Base-by-base conservation (phyloP, 2,329 filamentous ascomycete species). In the Stemphylium vesicarium region DNA sequence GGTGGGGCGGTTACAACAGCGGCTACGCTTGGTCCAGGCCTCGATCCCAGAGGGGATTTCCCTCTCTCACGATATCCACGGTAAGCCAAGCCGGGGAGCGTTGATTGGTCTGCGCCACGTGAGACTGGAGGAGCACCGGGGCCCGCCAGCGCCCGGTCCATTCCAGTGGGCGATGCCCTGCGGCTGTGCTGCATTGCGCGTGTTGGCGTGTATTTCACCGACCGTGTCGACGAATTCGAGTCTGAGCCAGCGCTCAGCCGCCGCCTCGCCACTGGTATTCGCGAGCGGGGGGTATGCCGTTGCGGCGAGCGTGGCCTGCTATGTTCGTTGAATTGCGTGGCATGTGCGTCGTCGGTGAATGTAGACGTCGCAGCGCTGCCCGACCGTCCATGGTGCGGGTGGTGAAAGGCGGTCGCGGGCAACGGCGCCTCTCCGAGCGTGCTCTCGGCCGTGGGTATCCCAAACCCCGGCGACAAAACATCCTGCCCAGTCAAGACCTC, bases 171-270 rank as follows among this genome's bases (percentile, higher is more conserved):
- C 16, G 73, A 74, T 8, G 59, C 62, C 43, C 62, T 62, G 26
- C 64, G 66, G 60, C 69, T 67, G 51, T 63, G 60, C 39, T 56
- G 58, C 22, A 49, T 56, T 16, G 52, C 36, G 32, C 62, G 62
- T 12, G 66, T 69, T 10, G 66, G 66, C 12, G 68, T 68, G 43
- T 69, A 68, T 38, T 65, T 73, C 5, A 66, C 64, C 5, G 72
- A 75, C 8, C 63, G 66, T n/a, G 59, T 71, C 15, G 74, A 74
- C 3, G 73, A 71, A 48, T 65, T 70, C 13, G 71, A 73, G 36
- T 75, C 72, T 49, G 74, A 76, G 4, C 68, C 63, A n/a, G 58
- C 61, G 49, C 72, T 75, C 56, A 66, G 61, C 7, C 72, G 71
- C 40, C 69, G 64, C 20, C 63, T 59, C 6, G 67, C 55, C 24